Percentiles rank a stretch among this genome's conserved stretches.
These are phyloP conservation scores for Sambucus nigra DNA, from an alignment of 129 eudicot genomes.

Conservation along the genomic window DNA sequence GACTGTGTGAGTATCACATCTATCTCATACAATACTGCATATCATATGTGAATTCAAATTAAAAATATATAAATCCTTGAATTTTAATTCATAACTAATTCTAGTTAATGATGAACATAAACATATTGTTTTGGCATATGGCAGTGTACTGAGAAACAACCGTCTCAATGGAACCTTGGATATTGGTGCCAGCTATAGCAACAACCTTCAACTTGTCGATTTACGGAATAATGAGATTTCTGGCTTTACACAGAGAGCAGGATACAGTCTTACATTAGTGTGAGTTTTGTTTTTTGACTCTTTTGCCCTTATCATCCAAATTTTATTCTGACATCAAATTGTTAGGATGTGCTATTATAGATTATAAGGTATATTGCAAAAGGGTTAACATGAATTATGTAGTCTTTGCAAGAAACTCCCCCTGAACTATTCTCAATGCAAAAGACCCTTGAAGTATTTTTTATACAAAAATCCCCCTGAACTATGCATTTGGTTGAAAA, in stretches of 20 bases:
- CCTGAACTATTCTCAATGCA: no score
- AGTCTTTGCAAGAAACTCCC: no score
- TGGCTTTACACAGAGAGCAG: slow-evolving; percentile 21
- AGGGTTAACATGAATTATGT: no score
- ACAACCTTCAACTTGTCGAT: slow-evolving; percentile 42
- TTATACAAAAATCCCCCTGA: no score
- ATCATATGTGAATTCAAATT: neutral
- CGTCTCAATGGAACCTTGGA: slow-evolving; percentile 42
- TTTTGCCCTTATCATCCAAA: neutral
- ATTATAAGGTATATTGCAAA: no score
- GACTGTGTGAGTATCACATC: slow-evolving; percentile 44
- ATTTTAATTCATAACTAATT: neutral
- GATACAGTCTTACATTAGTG: slow-evolving; percentile 23
- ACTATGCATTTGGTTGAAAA: no score
- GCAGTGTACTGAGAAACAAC: slow-evolving; percentile 45
- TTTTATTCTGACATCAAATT: no score
- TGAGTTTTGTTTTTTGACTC: slow-evolving; percentile 14
- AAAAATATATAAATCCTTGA: neutral
- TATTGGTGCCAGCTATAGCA: slow-evolving; percentile 33
- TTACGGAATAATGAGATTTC: slow-evolving; percentile 40
- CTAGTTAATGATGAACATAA: neutral
- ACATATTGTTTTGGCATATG: neutral
- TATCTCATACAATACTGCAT: neutral
- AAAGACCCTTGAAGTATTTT: no score
- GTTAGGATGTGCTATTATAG: no score